These are phyloP conservation scores for Hansenula lynferdii DNA, from an alignment of 1,139 yeast genomes.

Conservation along the genomic window DNA sequence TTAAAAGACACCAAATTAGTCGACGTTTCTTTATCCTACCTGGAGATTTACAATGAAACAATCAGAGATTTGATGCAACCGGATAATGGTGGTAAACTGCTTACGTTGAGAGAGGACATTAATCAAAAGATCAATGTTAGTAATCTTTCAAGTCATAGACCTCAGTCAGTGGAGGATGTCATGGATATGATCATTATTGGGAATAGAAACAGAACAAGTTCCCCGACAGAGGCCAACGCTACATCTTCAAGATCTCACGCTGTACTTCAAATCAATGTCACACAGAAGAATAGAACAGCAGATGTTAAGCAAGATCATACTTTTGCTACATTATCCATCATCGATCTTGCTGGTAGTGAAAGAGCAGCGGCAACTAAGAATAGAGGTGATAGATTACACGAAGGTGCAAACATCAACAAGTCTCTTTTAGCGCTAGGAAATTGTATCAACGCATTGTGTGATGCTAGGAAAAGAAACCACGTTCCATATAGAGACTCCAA, in stretches of 20 bases:
- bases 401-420: constrained; percentile 90
- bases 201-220: constrained; percentile 70
- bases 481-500: constrained; percentile 91
- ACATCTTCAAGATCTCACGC: constrained; percentile 93
- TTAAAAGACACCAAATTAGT: constrained; percentile 50
- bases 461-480: constrained; percentile 61
- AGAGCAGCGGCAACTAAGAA: constrained; percentile 88
- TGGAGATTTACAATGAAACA: constrained; percentile 89
- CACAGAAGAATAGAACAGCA: constrained; percentile 56
- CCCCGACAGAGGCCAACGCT: constrained; percentile 88
- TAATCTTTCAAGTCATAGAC: constrained; percentile 63
- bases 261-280: constrained; percentile 74
- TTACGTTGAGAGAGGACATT: constrained; percentile 70
- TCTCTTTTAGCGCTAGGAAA: constrained; percentile 87
- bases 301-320: constrained; percentile 65
- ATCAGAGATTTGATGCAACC: constrained; percentile 74
- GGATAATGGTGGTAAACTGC: constrained; percentile 29
- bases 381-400: constrained; percentile 72
- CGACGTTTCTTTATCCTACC: constrained; percentile 64
- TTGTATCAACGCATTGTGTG: constrained; percentile 90
- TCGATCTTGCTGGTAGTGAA: constrained; percentile 94
- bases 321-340: constrained; percentile 77
- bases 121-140: constrained; percentile 66
- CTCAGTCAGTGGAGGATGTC: constrained; percentile 65
- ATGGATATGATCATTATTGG: constrained; percentile 76